phyloP scores from a whole-genome alignment of 2,329 filamentous ascomycete genomes.

The Colletotrichum tropicale region DNA sequence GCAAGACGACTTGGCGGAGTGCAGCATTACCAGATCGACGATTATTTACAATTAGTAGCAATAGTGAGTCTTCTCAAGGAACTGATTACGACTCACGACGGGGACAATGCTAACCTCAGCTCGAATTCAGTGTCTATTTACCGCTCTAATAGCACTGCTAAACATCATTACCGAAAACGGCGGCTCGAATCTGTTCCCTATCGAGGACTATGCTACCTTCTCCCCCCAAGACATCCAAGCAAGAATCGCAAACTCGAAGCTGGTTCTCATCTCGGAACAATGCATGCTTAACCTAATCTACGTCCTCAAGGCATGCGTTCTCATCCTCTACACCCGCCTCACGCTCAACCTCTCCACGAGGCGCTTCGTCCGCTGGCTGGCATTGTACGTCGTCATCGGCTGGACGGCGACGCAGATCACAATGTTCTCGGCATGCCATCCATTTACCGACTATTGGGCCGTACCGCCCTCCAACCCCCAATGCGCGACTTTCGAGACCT shows the following conservation, averaged over 20 bases:
- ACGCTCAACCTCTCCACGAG: conserved; percentile 38
- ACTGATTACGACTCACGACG: accelerated
- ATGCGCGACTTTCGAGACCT: conserved; percentile 50
- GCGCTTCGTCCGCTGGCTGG: conserved; percentile 37
- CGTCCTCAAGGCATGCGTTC: conserved; percentile 44
- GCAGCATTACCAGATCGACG: not conserved
- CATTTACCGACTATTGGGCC: conserved; percentile 51
- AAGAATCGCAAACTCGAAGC: conserved; percentile 46
- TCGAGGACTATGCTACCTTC: conserved; percentile 29
- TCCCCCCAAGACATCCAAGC: conserved; percentile 39
- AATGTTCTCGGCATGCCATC: conserved; percentile 50
- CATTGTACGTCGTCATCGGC: conserved; percentile 42
- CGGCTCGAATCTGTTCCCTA: conserved; percentile 39
- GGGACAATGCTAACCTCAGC: not conserved
- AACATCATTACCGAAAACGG: conserved; percentile 2
- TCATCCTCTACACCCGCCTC: conserved; percentile 48
- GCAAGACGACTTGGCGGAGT: not conserved
- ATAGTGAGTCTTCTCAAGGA: not conserved
- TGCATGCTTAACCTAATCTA: conserved; percentile 36
- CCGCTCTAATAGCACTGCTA: not conserved
- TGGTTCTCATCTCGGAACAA: conserved; percentile 48
- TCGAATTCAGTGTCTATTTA: not conserved
- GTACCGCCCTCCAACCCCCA: conserved; percentile 48
- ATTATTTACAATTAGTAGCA: conserved; percentile 15
- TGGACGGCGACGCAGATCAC: conserved; percentile 47